phyloP scores from a whole-genome alignment of 768 basidiomycete genomes.

The Rhodocollybia butyracea region DNA sequence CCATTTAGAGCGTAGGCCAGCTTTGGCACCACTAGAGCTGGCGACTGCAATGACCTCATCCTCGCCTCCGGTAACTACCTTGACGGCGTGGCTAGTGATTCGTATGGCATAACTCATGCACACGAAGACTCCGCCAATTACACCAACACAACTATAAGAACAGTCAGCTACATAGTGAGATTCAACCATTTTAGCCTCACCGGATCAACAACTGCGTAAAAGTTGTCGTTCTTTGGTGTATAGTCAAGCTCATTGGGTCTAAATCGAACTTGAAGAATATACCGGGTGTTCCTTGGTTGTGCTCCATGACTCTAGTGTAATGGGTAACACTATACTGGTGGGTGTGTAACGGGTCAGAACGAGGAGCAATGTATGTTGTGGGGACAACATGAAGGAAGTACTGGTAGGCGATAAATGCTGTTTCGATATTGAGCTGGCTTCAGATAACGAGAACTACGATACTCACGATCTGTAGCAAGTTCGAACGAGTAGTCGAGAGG shows the following conservation, averaged over 20 bases:
- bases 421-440: conserved; percentile 4
- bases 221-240: conserved; percentile 85
- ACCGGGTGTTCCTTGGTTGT: conserved; percentile 80
- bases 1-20: conserved; percentile 63
- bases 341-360: conserved; percentile 59
- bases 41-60: conserved; percentile 62
- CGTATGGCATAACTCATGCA: conserved; percentile 77
- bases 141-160: conserved; percentile 67
- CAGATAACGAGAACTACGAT: conserved; percentile 3
- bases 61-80: conserved; percentile 54
- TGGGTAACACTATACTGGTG: conserved; percentile 95
- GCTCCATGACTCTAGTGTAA: conserved; percentile 72
- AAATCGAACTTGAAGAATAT: conserved; percentile 99
- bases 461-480: conserved; percentile 63
- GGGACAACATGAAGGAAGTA: conserved; percentile 96
- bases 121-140: conserved; percentile 88
- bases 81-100: conserved; percentile 60
- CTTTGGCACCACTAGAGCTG: conserved; percentile 55
- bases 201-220: conserved; percentile 81
- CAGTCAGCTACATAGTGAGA: background rate
- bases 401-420: conserved; percentile 88
- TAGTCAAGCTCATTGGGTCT: conserved; percentile 82
- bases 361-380: conserved; percentile 84
- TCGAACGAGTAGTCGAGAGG: conserved; percentile 92
- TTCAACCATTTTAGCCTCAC: conserved; percentile 18